Conservation (phyloP, 805 yeast species). For the Saccharomycopsis fodiens region DNA sequence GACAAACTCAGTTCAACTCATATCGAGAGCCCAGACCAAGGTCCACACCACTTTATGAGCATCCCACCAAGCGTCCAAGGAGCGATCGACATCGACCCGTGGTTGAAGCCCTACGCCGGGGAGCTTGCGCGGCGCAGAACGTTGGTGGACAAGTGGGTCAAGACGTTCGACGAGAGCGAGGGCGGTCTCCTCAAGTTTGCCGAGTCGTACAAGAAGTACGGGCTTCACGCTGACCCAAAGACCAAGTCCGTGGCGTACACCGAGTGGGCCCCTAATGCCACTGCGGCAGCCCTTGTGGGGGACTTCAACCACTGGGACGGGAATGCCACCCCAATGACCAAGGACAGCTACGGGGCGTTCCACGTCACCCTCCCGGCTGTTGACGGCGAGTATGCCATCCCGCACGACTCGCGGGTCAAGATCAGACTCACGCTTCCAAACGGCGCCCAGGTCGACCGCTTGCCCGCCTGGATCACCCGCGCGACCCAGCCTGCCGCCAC, state of each 20-base stretch:
- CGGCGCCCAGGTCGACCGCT: constrained; percentile 63
- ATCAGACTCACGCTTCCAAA: constrained; percentile 55
- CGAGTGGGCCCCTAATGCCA: constrained; percentile 92
- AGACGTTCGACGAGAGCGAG: constrained; percentile 46
- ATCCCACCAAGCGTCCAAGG: constrained; percentile 71
- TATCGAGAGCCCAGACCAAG: not conserved
- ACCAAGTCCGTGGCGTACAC: constrained; percentile 53
- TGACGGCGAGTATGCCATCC: constrained; percentile 52
- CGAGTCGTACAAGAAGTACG: constrained; percentile 66
- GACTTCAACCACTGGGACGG: constrained; percentile 86
- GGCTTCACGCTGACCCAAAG: constrained; percentile 53
- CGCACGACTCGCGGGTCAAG: constrained; percentile 76
- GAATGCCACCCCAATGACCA: constrained; percentile 43
- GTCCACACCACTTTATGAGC: constrained; percentile 18
- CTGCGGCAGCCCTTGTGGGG: constrained; percentile 70
- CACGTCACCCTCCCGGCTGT: constrained; percentile 42
- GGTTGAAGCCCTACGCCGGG: constrained; percentile 71
- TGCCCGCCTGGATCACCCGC: constrained; percentile 85
- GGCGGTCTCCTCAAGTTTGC: constrained; percentile 67
- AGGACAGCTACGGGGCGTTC: constrained; percentile 70
- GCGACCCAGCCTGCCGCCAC: constrained; percentile 60
- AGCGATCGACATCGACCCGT: constrained; percentile 68
- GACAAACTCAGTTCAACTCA: no score
- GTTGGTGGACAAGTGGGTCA: constrained; percentile 57
- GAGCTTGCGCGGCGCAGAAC: constrained; percentile 62